A percentile compares a stretch with the other conserved stretches of the same genome.
Conservation (phyloP, 2,329 filamentous ascomycete genomes). For the Incumbomyces lentus region DNA sequence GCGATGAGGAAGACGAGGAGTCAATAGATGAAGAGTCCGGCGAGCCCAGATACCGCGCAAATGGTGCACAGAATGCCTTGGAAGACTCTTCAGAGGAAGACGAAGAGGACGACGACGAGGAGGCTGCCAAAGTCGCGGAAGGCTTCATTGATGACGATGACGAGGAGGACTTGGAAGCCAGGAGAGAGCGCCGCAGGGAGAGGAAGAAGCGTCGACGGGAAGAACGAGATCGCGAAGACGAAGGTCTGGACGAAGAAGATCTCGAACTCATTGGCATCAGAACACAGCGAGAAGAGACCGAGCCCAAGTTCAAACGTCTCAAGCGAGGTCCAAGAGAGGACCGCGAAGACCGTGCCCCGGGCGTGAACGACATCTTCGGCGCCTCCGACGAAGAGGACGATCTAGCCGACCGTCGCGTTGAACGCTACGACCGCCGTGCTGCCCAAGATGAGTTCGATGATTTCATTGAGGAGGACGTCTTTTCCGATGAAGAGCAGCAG, state of each 20-base stretch:
- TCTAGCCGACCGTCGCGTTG: constrained; percentile 35
- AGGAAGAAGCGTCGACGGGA: constrained; percentile 65
- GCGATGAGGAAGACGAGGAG: constrained; percentile 74
- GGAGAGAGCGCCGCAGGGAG: constrained; percentile 50
- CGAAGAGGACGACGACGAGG: constrained; percentile 85
- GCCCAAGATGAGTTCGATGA: constrained; percentile 76
- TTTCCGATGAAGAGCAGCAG: constrained; percentile 70
- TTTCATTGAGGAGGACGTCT: constrained; percentile 95
- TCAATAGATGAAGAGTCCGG: constrained; percentile 69
- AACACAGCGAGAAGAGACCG: constrained; percentile 44
- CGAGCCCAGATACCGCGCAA: constrained; percentile 38
- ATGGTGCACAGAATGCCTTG: constrained; percentile 38
- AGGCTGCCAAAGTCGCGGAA: constrained; percentile 72
- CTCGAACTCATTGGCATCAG: constrained; percentile 76
- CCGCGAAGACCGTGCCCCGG: constrained; percentile 54
- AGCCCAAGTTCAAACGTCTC: constrained; percentile 91
- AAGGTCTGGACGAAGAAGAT: constrained; percentile 84
- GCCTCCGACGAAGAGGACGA: constrained; percentile 76
- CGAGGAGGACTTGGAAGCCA: constrained; percentile 64
- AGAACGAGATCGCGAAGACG: constrained; percentile 75
- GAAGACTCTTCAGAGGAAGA: constrained; percentile 89
- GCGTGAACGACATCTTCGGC: constrained; percentile 85
- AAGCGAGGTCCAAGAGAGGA: constrained; percentile 82
- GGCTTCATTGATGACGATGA: constrained; percentile 92
- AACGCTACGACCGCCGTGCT: constrained; percentile 42